Evolutionary conservation across 2,329 filamentous ascomycete genomes (phyloP).

Genomic region (Fusarium oxysporum): DNA sequence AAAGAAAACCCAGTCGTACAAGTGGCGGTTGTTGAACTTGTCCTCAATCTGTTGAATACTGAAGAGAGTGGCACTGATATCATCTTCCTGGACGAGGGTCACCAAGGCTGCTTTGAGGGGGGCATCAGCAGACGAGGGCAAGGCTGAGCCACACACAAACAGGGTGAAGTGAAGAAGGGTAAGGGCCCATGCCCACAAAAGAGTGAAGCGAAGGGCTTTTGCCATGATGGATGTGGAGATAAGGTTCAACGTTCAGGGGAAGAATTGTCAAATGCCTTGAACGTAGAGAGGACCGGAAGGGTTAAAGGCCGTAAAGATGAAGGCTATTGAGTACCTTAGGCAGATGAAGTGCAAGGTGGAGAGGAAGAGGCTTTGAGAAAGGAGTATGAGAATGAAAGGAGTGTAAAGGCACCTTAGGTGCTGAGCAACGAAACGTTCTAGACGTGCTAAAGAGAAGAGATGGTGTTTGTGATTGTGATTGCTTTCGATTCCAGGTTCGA

Average conservation of each 20-base stretch:
- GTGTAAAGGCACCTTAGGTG: conserved; percentile 26
- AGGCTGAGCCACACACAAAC: conserved; percentile 31
- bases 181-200: conserved; percentile 30
- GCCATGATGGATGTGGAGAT: conserved; percentile 30
- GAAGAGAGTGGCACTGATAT: conserved; percentile 47
- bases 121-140: conserved; percentile 35
- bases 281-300: not conserved
- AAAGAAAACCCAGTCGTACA: conserved; percentile 91
- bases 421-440: conserved; percentile 23
- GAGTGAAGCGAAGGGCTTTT: conserved; percentile 7
- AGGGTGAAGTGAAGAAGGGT: conserved; percentile 39
- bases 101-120: conserved; percentile 49
- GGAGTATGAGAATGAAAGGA: conserved; percentile 31
- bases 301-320: conserved; percentile 9
- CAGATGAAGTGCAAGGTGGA: conserved; percentile 1
- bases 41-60: conserved; percentile 67
- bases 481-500: conserved; percentile 31
- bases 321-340: conserved; percentile 6
- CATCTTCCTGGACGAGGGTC: conserved; percentile 47
- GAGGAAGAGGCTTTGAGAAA: conserved; percentile 18
- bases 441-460: conserved; percentile 12
- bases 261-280: conserved; percentile 1
- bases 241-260: conserved; percentile 2
- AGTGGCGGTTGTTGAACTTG: conserved; percentile 81
- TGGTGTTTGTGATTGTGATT: conserved; percentile 14